Evolutionary conservation across 495 filamentous ascomycete genomes (phyloP).

Genomic region (Xeromyces bisporus): DNA sequence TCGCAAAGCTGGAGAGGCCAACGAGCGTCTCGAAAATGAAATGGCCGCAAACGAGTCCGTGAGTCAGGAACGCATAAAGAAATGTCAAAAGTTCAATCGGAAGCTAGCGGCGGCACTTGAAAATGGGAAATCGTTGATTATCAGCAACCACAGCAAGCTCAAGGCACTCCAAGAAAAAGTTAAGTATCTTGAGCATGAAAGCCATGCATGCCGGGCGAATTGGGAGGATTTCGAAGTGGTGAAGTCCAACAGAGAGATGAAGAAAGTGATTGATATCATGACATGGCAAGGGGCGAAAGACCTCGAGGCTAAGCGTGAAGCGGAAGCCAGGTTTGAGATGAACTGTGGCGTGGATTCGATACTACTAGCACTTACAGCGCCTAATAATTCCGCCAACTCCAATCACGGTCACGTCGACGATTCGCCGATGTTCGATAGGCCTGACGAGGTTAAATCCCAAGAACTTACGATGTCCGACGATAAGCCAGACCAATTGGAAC

Average conservation of each 20-base stretch:
- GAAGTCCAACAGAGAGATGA: background rate
- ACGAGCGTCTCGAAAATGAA: background rate
- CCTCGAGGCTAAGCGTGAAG: background rate
- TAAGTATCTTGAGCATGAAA: background rate
- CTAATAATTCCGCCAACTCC: background rate
- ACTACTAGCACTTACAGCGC: background rate
- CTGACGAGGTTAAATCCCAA: background rate
- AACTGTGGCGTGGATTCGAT: background rate
- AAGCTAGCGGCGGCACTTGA: no score
- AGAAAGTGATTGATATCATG: background rate
- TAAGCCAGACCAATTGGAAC: background rate
- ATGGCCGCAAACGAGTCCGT: background rate
- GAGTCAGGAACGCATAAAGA: no score
- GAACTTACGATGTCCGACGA: background rate
- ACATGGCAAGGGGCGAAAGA: background rate
- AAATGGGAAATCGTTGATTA: no score
- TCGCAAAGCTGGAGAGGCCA: background rate
- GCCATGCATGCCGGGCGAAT: background rate
- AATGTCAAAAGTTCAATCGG: no score
- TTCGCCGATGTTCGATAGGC: background rate
- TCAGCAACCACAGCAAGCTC: no score
- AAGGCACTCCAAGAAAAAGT: background rate
- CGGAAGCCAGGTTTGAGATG: background rate
- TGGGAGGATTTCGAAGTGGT: background rate
- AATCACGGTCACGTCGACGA: no score